Evolutionary conservation across 306 rosid genomes (phyloP), one percentile per base, ranked within the genome.

Genomic region (Malus asiatica): DNA sequence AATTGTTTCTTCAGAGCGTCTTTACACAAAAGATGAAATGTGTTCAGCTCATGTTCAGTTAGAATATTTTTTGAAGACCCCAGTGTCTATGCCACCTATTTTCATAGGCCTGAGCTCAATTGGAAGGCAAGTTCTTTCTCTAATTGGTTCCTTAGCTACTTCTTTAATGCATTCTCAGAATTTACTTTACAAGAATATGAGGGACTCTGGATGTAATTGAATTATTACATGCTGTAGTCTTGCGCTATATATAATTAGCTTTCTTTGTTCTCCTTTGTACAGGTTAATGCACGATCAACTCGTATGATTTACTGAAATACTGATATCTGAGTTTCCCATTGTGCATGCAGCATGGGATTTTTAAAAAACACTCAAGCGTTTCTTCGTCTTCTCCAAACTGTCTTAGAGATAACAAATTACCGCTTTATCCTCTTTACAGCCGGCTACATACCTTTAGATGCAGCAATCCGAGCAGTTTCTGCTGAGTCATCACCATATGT

Each of bases 61-160:
- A 82, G 92, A 86, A 30, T 81, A 69, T 71, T 90, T 88, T 75
- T 32, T 90, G 52, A 75, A 83, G 70, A 55, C 83, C 76, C 70
- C 11, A 11, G 1, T 8, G 18, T 58, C 75, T 18, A 74, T 48
- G 35, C 83, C 70, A 35, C 96, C 91, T 66, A 72, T 90, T 85
- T 92, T 92, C 77, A 77, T 92, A 72, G 96, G 97, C 71, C 82
- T 92, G 78, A 90, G 89, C 77, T 90, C 97, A 72, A 80, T 88
- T 73, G 93, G 96, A 79, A 90, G 97, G 97, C 86, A 86, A 60
- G 77, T 81, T 82, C 70, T 53, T 64, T 14, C 23, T 23, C 66
- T 12, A 44, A n/a, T 58, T 65, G 18, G 52, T 66, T 77, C 66
- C 72, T 72, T 79, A 27, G 78, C 64, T 44, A 73, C 66, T 70